Conservation (phyloP, 192 early-diverging fungal species). For the Dissophora ornata region DNA sequence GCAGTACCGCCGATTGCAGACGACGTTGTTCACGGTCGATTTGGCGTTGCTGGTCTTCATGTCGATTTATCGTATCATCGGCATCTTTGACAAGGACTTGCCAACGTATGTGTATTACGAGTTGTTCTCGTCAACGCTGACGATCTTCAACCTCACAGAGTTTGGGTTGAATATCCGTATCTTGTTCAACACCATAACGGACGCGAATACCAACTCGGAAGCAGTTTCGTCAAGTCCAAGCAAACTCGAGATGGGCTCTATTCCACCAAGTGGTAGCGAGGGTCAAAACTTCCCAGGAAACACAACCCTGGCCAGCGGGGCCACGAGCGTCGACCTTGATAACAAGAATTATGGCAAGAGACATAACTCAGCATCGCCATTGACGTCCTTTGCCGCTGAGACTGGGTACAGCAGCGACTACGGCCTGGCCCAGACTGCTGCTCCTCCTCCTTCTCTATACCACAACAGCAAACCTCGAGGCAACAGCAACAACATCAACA, state of each 20-base stretch:
- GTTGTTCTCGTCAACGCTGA: slow-evolving; percentile 48
- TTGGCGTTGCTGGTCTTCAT: slow-evolving; percentile 44
- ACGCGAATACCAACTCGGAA: slow-evolving; percentile 12
- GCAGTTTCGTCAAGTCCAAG: background rate
- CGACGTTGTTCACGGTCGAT: slow-evolving; percentile 47
- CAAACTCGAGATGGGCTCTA: slow-evolving; percentile 39
- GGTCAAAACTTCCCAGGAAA: background rate
- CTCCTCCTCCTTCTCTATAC: background rate
- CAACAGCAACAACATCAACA: background rate
- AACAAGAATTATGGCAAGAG: background rate
- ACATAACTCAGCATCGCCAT: slow-evolving; percentile 34
- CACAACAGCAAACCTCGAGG: background rate
- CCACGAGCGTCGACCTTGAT: background rate
- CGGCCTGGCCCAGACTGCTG: background rate
- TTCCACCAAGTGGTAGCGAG: background rate
- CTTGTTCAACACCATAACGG: slow-evolving; percentile 35
- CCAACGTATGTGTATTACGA: slow-evolving; percentile 53
- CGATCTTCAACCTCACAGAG: slow-evolving; percentile 51
- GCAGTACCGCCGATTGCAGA: slow-evolving; percentile 50
- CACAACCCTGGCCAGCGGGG: background rate
- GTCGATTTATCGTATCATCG: slow-evolving; percentile 48
- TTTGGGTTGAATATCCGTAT: slow-evolving; percentile 53
- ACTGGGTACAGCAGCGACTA: slow-evolving; percentile 26
- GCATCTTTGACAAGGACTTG: slow-evolving; percentile 31
- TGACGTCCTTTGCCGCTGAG: slow-evolving; percentile 31